phyloP scores from a whole-genome alignment of 768 basidiomycete genomes.

The Suillus fuscotomentosus region DNA sequence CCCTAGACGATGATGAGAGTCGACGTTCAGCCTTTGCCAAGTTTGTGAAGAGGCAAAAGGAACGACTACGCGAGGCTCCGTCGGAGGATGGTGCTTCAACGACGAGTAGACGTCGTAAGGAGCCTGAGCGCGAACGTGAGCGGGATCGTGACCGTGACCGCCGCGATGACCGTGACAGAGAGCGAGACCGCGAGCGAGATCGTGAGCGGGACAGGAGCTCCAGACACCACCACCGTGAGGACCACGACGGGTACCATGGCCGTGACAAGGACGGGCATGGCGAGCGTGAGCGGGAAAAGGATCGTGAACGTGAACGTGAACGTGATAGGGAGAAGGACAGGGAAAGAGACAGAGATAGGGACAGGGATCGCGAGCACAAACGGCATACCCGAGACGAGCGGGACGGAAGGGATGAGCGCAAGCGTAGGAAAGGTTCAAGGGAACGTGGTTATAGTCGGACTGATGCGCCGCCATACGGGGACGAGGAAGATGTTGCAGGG shows the following conservation, averaged over 20 bases:
- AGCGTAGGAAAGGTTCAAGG: conserved; percentile 39
- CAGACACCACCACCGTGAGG: conserved; percentile 25
- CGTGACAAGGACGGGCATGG: conserved; percentile 25
- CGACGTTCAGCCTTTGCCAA: conserved; percentile 82
- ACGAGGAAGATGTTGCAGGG: conserved; percentile 38
- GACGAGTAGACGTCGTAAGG: conserved; percentile 79
- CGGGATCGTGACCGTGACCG: conserved; percentile 47
- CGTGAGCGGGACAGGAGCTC: conserved; percentile 28
- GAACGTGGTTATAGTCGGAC: conserved; percentile 42
- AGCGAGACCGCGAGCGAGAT: conserved; percentile 30
- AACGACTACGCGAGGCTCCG: conserved; percentile 70
- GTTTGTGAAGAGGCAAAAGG: conserved; percentile 90
- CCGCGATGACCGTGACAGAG: conserved; percentile 29
- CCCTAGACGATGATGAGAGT: conserved; percentile 84
- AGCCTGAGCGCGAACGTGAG: conserved; percentile 54
- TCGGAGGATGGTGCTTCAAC: conserved; percentile 84
- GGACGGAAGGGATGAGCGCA: conserved; percentile 46
- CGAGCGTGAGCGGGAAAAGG: conserved; percentile 39
- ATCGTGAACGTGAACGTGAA: conserved; percentile 41
- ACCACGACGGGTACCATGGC: conserved; percentile 9
- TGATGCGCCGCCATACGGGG: conserved; percentile 38
- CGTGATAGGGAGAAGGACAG: conserved; percentile 32
- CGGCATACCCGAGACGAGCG: conserved; percentile 56
- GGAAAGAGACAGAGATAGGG: conserved; percentile 38
- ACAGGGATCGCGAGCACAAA: conserved; percentile 39